phyloP scores from a whole-genome alignment of 768 basidiomycete genomes.

The Russula olivacea region DNA sequence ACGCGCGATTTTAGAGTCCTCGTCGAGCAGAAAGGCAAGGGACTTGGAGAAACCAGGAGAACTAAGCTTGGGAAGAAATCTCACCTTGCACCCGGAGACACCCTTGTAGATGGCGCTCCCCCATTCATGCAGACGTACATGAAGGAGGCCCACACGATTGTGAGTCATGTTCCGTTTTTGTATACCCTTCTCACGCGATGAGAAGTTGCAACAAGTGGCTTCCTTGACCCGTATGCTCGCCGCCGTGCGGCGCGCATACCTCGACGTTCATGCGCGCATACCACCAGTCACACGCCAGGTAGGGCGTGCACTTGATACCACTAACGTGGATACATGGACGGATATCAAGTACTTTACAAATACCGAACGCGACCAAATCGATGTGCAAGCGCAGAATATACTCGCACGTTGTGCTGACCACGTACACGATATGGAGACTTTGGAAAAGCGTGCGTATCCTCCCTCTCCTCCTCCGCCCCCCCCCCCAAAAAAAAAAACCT shows the following conservation, averaged over 20 bases:
- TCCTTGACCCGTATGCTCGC: slow-evolving; percentile 66
- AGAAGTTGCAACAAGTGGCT: slow-evolving; percentile 66
- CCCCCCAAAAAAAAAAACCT: too few relatives aligned
- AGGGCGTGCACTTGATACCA: slow-evolving; percentile 51
- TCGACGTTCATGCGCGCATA: slow-evolving; percentile 63
- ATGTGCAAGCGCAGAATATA: slow-evolving; percentile 84
- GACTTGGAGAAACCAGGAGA: slow-evolving; percentile 2
- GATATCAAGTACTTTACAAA: slow-evolving; percentile 71
- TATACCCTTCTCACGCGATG: slow-evolving; percentile 2
- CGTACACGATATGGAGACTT: slow-evolving; percentile 79
- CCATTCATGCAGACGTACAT: slow-evolving; percentile 60
- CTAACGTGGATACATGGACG: slow-evolving; percentile 47
- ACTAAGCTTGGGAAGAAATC: neutral
- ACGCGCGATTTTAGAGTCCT: slow-evolving; percentile 15
- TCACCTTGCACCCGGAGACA: slow-evolving; percentile 16
- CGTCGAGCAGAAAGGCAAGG: slow-evolving; percentile 16
- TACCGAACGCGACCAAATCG: slow-evolving; percentile 92
- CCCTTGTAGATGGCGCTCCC: slow-evolving; percentile 23
- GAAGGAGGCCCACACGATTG: slow-evolving; percentile 70
- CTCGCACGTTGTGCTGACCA: slow-evolving; percentile 80
- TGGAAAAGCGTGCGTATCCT: slow-evolving; percentile 74
- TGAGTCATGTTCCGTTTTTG: slow-evolving; percentile 31
- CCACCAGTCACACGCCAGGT: slow-evolving; percentile 49
- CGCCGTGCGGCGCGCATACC: slow-evolving; percentile 78
- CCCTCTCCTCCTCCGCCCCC: neutral